phyloP scores from a whole-genome alignment of 176 grass and related monocot species.

The Triticum timopheevii region DNA sequence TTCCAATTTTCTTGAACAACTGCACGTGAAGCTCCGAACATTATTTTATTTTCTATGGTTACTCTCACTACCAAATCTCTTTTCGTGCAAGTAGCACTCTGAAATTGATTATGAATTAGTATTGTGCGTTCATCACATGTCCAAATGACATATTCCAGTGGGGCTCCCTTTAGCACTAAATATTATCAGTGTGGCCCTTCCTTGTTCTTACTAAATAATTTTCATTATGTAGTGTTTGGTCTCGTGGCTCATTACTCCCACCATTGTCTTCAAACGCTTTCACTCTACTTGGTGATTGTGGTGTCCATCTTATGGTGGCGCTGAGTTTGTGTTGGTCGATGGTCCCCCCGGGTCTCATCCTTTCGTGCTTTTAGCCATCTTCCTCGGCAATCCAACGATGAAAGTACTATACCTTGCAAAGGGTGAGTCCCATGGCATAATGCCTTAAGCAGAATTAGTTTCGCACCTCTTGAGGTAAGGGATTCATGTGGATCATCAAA shows the following conservation, averaged over 20 bases:
- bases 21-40: not conserved
- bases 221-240: not conserved
- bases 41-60: not conserved
- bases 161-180: too few species aligned
- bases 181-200: not conserved
- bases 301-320: not conserved
- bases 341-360: too few species aligned
- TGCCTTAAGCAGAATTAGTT: not conserved
- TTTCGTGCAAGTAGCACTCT: not conserved
- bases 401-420: not conserved
- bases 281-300: too few species aligned
- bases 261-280: not conserved
- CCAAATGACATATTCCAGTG: too few species aligned
- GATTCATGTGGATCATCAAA: not conserved
- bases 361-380: not conserved
- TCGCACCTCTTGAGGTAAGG: not conserved
- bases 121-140: too few species aligned
- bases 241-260: not conserved
- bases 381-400: not conserved
- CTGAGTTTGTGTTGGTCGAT: not conserved
- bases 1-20: not conserved
- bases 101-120: not conserved
- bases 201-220: not conserved
- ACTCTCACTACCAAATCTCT: not conserved
- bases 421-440: not conserved